phyloP scores from a whole-genome alignment of 805 yeast species.

The Cyberlindnera mrakii region DNA sequence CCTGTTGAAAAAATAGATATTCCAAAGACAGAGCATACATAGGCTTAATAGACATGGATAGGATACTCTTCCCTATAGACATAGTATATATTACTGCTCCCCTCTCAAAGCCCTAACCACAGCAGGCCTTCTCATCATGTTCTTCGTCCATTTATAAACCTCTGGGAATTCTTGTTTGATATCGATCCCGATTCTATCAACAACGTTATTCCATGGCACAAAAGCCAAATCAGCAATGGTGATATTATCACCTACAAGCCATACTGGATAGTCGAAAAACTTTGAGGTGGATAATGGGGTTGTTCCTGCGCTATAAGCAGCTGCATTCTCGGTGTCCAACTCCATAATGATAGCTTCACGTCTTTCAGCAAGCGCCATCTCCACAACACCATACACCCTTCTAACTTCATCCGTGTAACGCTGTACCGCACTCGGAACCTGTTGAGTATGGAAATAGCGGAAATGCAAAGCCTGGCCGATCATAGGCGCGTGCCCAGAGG shows the following conservation, averaged over 20 bases:
- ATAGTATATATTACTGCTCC: conserved; percentile 29
- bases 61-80: not conserved
- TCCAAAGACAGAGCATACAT: too few relatives aligned
- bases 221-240: conserved; percentile 88
- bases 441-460: conserved; percentile 80
- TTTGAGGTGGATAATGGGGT: conserved; percentile 80
- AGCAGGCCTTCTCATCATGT: conserved; percentile 93
- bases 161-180: conserved; percentile 87
- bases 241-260: conserved; percentile 84
- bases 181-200: conserved; percentile 86
- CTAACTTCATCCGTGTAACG: conserved; percentile 89
- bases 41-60: not conserved
- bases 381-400: conserved; percentile 88
- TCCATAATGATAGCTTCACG: conserved; percentile 89
- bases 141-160: conserved; percentile 92
- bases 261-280: conserved; percentile 87
- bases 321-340: conserved; percentile 79
- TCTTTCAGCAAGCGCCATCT: conserved; percentile 90
- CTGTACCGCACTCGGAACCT: conserved; percentile 84
- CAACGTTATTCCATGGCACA: conserved; percentile 97
- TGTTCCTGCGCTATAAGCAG: conserved; percentile 81
- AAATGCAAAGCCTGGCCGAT: conserved; percentile 95
- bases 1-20: conserved; percentile 26
- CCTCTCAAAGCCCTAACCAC: conserved; percentile 83
- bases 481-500: conserved; percentile 98